Conservation (phyloP, 371 early-diverging fungal genomes). For the Saksenaea oblongispora region DNA sequence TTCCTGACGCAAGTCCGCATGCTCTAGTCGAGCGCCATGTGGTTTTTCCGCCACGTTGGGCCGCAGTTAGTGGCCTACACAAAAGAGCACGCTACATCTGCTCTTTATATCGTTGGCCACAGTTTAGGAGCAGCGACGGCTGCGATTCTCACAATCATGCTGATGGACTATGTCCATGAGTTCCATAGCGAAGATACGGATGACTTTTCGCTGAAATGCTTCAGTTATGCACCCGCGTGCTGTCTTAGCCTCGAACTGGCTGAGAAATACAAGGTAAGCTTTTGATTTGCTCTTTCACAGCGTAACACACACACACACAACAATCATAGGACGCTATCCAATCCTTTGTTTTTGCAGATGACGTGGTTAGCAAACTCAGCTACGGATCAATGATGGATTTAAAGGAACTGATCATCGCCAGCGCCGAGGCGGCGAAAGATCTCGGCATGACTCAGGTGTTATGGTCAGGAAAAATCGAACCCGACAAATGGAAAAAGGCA, state of each 20-base stretch:
- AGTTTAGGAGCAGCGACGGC: conserved; percentile 79
- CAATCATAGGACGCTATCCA: conserved; percentile 32
- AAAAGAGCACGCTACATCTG: conserved; percentile 56
- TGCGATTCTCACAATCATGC: conserved; percentile 73
- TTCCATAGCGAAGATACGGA: conserved; percentile 42
- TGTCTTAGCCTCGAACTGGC: conserved; percentile 34
- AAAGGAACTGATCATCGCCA: conserved; percentile 39
- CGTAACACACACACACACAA: background rate
- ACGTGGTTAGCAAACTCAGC: conserved; percentile 45
- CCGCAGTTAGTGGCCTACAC: conserved; percentile 69
- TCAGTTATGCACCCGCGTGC: conserved; percentile 45
- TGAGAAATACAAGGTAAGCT: conserved; percentile 39
- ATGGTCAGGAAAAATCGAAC: conserved; percentile 23
- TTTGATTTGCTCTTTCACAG: no score
- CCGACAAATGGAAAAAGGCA: conserved; percentile 28
- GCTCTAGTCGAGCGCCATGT: conserved; percentile 56
- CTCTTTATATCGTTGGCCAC: conserved; percentile 73
- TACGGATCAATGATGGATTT: conserved; percentile 50
- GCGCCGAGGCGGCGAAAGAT: conserved; percentile 37
- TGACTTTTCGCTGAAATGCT: conserved; percentile 29
- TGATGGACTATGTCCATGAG: conserved; percentile 59
- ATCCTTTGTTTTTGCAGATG: conserved; percentile 45
- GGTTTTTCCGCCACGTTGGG: conserved; percentile 69
- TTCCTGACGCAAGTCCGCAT: no score
- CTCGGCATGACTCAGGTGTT: conserved; percentile 30